Percentiles rank a stretch among this genome's conserved stretches.
These are phyloP conservation scores for Lipomyces yamadae DNA, from an alignment of 805 yeast species.

Conservation along the genomic window DNA sequence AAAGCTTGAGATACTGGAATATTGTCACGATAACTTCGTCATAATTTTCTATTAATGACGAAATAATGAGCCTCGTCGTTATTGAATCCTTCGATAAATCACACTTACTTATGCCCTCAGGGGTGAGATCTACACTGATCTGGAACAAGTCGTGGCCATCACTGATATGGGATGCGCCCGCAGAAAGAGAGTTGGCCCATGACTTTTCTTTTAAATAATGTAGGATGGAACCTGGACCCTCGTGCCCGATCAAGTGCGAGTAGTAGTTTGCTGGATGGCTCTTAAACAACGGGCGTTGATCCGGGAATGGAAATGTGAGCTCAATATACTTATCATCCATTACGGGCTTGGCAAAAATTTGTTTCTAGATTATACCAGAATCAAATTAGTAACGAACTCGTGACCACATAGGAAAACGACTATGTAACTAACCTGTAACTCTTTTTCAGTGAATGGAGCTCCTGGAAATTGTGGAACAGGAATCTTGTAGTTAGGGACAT, in stretches of 20 bases:
- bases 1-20: constrained; percentile 75
- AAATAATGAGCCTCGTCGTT: neutral
- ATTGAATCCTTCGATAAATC: neutral
- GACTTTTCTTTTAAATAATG: constrained; percentile 69
- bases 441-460: constrained; percentile 55
- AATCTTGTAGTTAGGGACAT: constrained; percentile 59
- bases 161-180: constrained; percentile 63
- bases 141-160: constrained; percentile 69
- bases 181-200: constrained; percentile 79
- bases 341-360: constrained; percentile 73
- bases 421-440: constrained; percentile 45
- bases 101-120: constrained; percentile 56
- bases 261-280: constrained; percentile 71
- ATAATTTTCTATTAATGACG: constrained; percentile 50
- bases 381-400: constrained; percentile 1
- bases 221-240: constrained; percentile 82
- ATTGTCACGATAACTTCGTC: constrained; percentile 60
- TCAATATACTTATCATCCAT: constrained; percentile 75
- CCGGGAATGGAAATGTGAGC: constrained; percentile 75
- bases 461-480: constrained; percentile 50
- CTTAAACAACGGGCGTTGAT: constrained; percentile 67
- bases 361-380: constrained; percentile 41
- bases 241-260: constrained; percentile 90
- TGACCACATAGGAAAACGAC: neutral
- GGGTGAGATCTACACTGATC: constrained; percentile 77